Evolutionary conservation across 352 stramenopile species (phyloP), one percentile per base, ranked within the genome.

Genomic region (Detonula confervacea): DNA sequence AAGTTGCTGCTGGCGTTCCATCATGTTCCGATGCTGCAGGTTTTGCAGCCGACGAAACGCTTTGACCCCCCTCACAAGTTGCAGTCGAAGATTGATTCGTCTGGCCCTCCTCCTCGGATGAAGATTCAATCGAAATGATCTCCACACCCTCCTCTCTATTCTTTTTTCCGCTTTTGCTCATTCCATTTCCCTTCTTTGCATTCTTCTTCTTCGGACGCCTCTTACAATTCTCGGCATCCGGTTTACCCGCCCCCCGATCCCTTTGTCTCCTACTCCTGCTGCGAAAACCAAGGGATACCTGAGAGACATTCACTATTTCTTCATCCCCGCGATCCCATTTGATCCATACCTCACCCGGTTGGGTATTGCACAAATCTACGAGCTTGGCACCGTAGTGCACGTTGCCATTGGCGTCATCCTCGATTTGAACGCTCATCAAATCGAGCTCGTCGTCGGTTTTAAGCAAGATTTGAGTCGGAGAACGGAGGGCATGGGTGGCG

Each of bases 241-340:
- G n/a, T n/a, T n/a, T n/a, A n/a, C n/a, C n/a, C n/a, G n/a, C n/a
- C n/a, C n/a, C n/a, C n/a, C n/a, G n/a, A n/a, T n/a, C n/a, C n/a
- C n/a, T n/a, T n/a, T n/a, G 25, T 42, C 24, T 37, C 1, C 22
- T 2, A 22, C 55, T 64, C 16, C 55, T 42, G 3, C 5, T 4
- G 12, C 54, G 16, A 33, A 8, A 42, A 20, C 55, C 55, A 24
- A 64, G 16, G 12, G 1, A 20, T 5, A 64, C 55, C 25, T 44
- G 55, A 24, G 7, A 24, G 3, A 44, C 9, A 24, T 24, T 2
- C 3, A 64, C 55, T 11, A 42, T 22, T 42, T 64, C 7, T 42
- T 64, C 55, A 20, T 64, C 16, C 20, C 55, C 55, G 8, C 12
- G 12, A 64, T 64, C 55, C 55, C 55, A 64, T 42, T 42, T 33